Evolutionary conservation across 2,329 filamentous ascomycete species (phyloP), one percentile per base, ranked within the genome.

Genomic region (Beauveria pseudobassiana): DNA sequence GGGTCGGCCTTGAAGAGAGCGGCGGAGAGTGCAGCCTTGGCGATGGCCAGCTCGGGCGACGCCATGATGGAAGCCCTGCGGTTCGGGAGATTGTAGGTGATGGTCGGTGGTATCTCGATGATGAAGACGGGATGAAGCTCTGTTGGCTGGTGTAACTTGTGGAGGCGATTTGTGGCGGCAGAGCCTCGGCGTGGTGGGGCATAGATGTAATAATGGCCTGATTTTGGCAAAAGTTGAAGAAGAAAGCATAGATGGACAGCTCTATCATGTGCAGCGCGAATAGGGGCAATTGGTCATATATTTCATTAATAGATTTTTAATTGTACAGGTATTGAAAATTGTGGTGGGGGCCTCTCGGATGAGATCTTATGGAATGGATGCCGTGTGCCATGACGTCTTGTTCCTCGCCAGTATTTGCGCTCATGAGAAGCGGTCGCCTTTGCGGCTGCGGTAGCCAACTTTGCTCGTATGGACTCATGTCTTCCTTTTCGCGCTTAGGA

Each of bases 371-470:
- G 42, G 3, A 16, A 22, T 10, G 30, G 48, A 50, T 5, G 16
- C 48, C 14, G 45, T 22, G 20, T 48, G 24, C 20, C 30, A 22
- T 8, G 24, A n/a, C 46, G n/a, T 20, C 12, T 20, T 34, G 14
- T 28, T n/a, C 49, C 3, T 53, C n/a, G 16, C 51, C 30, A 1
- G 10, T 10, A 18, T 40, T 30, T 30, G 9, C 18, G 24, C 24
- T 54, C 73, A 84, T 46, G 89, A 83, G 70, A 99, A 96, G 40
- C 95, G 83, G 77, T 98, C 93, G 3, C 95, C 95, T 73, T 91
- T 96, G 64, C 81, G 84, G 75, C 88, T 89, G 68, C 84, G 79
- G 75, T 88, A 98, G 61, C 92, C 89, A 67, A 84, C 81, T 59
- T 79, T 80, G 38, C 89, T 98, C 93, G 75, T 96, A 98, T 77